These are phyloP conservation scores for Polygonum maritimum DNA, from an alignment of 148 eudicot species.

Conservation along the genomic window DNA sequence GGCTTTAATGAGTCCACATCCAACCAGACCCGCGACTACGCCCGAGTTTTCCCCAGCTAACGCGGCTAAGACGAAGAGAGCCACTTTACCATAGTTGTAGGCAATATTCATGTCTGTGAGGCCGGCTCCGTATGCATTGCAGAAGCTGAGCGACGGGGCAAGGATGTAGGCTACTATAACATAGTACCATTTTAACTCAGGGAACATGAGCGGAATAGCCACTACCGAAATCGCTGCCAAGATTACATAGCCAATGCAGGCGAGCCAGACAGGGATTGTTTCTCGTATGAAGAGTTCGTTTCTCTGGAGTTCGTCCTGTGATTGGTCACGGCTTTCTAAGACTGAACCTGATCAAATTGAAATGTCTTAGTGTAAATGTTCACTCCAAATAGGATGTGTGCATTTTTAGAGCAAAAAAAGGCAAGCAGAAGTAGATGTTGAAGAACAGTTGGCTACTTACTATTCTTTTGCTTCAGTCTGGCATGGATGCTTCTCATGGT, in stretches of 20 bases:
- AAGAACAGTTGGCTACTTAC: conserved; percentile 1
- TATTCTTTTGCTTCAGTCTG: conserved; percentile 14
- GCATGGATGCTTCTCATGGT: conserved; percentile 25
- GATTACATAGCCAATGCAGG: conserved; percentile 32
- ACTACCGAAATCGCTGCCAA: conserved; percentile 33
- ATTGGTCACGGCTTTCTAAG: conserved; percentile 11
- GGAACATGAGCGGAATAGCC: conserved; percentile 49
- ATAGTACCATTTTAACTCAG: conserved; percentile 58
- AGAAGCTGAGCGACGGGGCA: conserved; percentile 50
- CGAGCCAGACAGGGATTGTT: conserved; percentile 44
- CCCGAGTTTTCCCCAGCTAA: conserved; percentile 43
- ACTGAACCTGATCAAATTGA: conserved; percentile 9
- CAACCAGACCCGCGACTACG: conserved; percentile 45
- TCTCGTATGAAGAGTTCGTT: conserved; percentile 45
- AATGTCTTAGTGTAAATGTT: background rate
- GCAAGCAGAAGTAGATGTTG: background rate
- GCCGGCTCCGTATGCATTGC: conserved; percentile 69
- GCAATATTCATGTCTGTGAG: conserved; percentile 63
- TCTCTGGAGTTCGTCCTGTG: conserved; percentile 18
- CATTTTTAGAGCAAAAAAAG: background rate
- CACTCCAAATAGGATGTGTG: background rate
- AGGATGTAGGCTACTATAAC: conserved; percentile 46
- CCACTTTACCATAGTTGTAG: conserved; percentile 58
- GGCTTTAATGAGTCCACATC: conserved; percentile 47
- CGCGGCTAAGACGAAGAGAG: conserved; percentile 46